Conservation (phyloP, 2,329 filamentous ascomycete genomes). For the Decorospora gaudefroyi region DNA sequence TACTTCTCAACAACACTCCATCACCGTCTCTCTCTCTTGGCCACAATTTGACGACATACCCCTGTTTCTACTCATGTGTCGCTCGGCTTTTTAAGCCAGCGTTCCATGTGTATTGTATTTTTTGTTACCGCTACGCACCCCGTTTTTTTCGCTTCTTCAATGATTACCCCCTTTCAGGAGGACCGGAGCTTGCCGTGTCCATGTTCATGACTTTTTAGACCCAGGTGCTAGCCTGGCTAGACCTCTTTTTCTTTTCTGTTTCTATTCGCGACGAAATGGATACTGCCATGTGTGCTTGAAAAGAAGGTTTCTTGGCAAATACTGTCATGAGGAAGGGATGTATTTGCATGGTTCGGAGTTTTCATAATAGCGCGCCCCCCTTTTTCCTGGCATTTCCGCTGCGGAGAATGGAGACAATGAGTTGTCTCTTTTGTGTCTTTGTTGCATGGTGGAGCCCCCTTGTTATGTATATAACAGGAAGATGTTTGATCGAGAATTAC, state of each 20-base stretch:
- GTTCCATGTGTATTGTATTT: constrained; percentile 7
- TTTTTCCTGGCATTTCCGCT: background rate
- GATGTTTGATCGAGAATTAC: too few species aligned
- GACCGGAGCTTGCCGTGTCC: constrained; percentile 40
- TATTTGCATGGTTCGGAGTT: constrained; percentile 6
- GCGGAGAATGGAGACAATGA: background rate
- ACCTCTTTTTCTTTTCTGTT: background rate
- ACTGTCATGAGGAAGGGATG: constrained; percentile 19
- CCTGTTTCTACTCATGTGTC: background rate
- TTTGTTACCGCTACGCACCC: constrained; percentile 10
- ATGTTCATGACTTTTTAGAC: constrained; percentile 36
- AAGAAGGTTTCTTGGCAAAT: too few species aligned
- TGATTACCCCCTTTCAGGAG: constrained; percentile 42
- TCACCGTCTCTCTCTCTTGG: constrained; percentile 3
- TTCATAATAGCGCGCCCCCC: too few species aligned
- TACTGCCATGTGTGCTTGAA: constrained; percentile 18
- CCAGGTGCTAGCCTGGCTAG: constrained; percentile 38
- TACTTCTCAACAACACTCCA: background rate
- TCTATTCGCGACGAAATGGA: constrained; percentile 3
- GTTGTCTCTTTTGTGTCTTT: background rate
- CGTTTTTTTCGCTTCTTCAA: constrained; percentile 33
- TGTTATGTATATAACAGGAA: too few species aligned
- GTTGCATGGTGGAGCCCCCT: too few species aligned
- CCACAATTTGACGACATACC: constrained; percentile 10
- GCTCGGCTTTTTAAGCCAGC: background rate